Base-by-base conservation (phyloP, 352 stramenopile species). In the Phytophthora quininea region DNA sequence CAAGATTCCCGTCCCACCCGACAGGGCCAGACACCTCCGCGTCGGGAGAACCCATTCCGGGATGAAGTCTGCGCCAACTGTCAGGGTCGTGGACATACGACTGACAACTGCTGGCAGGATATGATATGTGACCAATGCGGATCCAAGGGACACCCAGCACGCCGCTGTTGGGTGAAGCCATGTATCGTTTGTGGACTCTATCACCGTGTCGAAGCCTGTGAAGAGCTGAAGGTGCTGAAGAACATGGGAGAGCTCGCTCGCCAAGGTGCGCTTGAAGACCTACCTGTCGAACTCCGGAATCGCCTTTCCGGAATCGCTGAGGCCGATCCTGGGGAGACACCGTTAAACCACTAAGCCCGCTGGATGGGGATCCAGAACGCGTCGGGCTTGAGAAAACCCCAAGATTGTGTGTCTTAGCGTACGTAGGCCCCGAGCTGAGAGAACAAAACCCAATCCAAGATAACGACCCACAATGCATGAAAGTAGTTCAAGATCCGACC, bases 321-420 rank as follows among this genome's bases (percentile, higher is more conserved):
- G 10, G 7, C 42, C 19, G 19, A 24, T 24, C 19, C 19, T 24
- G 19, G 19, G 9, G 40, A 24, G 11, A 32, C 38, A 11, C 11
- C 50, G 27, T 73, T 58, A 69, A 73, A 73, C 58, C 33, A 65
- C 15, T 58, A 56, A 53, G 58, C 58, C 50, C 40, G 58, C 42
- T 51, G 58, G 42, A 35, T 15, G 27, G 54, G 65, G 46, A 58
- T 35, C 48, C 65, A 62, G 54, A 64, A 68, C 59, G 58, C 54
- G 65, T 19, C 46, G 42, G 59, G 58, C 65, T 24, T 43, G 19
- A 24, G 19, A 40, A 55, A 9, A 30, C 58, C 57, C 58, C 35
- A 54, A 12, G 30, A 1, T 40, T 49, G 57, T 53, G 57, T 60
- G 53, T 38, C 35, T 67, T 24, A 24, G 19, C 19, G 19, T 24